Conservation (phyloP, 208 protist genomes). For the Wallacemonas sp. region DNA sequence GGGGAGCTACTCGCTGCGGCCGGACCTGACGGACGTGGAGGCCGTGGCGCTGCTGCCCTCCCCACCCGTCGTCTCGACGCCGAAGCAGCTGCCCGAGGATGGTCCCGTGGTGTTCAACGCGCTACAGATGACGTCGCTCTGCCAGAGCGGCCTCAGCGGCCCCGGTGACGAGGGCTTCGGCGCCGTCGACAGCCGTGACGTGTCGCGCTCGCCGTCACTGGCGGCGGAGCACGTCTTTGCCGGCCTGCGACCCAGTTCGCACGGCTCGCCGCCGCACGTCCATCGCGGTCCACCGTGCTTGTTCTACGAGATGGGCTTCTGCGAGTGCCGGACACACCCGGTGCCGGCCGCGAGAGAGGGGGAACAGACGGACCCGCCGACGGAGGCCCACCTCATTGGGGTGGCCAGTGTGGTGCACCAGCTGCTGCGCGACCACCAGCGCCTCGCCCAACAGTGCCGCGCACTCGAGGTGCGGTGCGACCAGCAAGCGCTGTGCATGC, state of each 20-base stretch:
- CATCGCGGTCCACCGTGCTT: neutral
- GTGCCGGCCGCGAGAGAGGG: too few relatives aligned
- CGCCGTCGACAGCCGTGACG: neutral
- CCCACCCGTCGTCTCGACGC: neutral
- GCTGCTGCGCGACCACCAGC: slow-evolving; percentile 28
- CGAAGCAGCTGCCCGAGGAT: slow-evolving; percentile 6
- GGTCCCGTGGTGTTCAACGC: slow-evolving; percentile 17
- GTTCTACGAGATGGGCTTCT: slow-evolving; percentile 17
- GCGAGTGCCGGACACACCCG: neutral
- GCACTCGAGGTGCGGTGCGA: slow-evolving; percentile 30
- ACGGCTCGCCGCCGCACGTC: neutral
- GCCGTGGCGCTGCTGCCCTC: neutral
- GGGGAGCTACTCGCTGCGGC: slow-evolving; percentile 14
- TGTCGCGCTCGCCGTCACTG: slow-evolving; percentile 2
- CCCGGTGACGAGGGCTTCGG: neutral
- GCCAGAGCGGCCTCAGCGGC: neutral
- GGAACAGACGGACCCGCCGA: neutral
- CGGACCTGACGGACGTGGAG: slow-evolving; percentile 13
- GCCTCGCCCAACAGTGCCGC: slow-evolving; percentile 27
- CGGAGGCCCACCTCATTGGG: slow-evolving; percentile 29
- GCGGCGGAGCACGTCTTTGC: neutral
- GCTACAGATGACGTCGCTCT: slow-evolving; percentile 19
- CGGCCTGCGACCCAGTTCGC: neutral
- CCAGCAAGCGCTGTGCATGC: slow-evolving; percentile 20
- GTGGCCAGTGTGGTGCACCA: slow-evolving; percentile 26